Percentiles rank a stretch among this genome's conserved stretches.
These are phyloP conservation scores for Drechslera avenae DNA, from an alignment of 2,329 filamentous ascomycete species.

Conservation along the genomic window DNA sequence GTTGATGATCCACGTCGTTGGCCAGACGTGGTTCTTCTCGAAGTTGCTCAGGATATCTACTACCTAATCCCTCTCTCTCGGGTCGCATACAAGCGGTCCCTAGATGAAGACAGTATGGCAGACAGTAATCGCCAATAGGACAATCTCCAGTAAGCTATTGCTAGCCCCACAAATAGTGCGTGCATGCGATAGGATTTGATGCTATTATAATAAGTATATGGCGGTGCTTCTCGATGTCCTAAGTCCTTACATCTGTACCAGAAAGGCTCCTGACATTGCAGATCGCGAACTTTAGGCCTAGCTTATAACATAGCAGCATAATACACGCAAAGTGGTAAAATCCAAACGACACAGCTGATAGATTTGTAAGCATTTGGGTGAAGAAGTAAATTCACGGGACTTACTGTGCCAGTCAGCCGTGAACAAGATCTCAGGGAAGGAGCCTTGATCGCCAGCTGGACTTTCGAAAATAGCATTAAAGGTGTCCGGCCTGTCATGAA, in stretches of 20 bases:
- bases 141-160: constrained; percentile 32
- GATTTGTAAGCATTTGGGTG: background rate
- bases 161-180: constrained; percentile 35
- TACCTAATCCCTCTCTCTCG: constrained; percentile 28
- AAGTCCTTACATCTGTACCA: constrained; percentile 31
- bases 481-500: constrained; percentile 24
- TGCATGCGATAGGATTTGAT: constrained; percentile 33
- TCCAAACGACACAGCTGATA: constrained; percentile 31
- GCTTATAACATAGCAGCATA: constrained; percentile 37
- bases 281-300: constrained; percentile 35
- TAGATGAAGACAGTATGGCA: constrained; percentile 39
- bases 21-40: constrained; percentile 35
- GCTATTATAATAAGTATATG: too few relatives aligned
- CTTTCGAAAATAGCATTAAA: constrained; percentile 40
- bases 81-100: constrained; percentile 28
- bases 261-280: constrained; percentile 25
- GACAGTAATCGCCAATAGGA: constrained; percentile 29
- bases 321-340: constrained; percentile 39
- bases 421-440: constrained; percentile 36
- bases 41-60: constrained; percentile 29
- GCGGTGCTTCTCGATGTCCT: too few relatives aligned
- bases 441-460: constrained; percentile 10
- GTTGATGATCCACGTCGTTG: constrained; percentile 39
- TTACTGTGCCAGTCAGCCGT: constrained; percentile 41
- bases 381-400: too few relatives aligned